Evolutionary conservation across 2,329 filamentous ascomycete genomes (phyloP), one percentile per base, ranked within the genome.

Genomic region (Periconia sp.): DNA sequence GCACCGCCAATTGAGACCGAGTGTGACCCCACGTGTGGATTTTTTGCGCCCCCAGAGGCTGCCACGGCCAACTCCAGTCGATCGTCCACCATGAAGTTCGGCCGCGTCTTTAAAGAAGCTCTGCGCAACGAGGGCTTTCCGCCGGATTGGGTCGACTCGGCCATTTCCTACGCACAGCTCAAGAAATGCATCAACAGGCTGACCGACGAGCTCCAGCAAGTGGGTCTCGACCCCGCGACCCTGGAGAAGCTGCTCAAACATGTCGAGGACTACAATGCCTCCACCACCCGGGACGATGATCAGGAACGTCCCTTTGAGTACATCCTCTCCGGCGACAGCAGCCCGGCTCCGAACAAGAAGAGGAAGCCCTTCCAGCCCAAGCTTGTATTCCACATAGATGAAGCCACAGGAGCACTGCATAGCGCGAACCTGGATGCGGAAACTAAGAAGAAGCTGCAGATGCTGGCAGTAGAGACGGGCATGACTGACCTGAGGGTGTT

Each of bases 181-280:
- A 95, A 95, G 72, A 95, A 95, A 74, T 89, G 88, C 70, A 86
- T 95, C 64, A 92, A 92, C 65, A 86, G 85, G 63, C 85, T 95
- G 36, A 82, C 86, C 52, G 73, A 75, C 37, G 89, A 95, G 73
- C 78, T 95, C 38, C 73, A 78, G 28, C 78, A 79, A 23, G 73
- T 92, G 11, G 89, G 89, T 6, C 81, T 95, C 21, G 86, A 89
- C 52, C 81, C 82, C 4, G 79, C 85, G 8, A 90, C 86, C 2
- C 73, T 95, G 41, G 78, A 83, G 33, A 79, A 81, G 43, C 77
- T 94, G 19, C 76, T 88, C 40, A 76, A 59, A 68, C 74, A 66
- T 28, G 66, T 69, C 31, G 68, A 70, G 45, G 61, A 68, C 34
- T 65, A 63, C 51, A 68, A 63, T 38, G 61, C 56, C 15, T 52